phyloP scores from a whole-genome alignment of 495 filamentous ascomycete genomes.

The Hypoxylon fuscum region DNA sequence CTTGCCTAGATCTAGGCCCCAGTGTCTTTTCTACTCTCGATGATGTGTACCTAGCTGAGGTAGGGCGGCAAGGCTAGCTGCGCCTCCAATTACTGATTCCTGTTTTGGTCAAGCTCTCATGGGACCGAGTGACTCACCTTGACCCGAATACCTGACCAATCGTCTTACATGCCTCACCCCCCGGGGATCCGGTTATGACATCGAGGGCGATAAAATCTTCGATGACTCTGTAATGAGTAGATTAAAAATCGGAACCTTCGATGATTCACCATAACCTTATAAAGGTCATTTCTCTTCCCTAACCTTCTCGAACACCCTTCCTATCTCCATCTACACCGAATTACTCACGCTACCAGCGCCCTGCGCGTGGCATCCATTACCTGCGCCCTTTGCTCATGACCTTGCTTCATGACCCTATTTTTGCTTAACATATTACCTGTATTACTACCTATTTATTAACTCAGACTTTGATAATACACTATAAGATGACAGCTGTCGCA shows the following conservation, averaged over 20 bases:
- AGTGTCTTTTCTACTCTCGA: background rate
- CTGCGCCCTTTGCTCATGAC: constrained; percentile 25
- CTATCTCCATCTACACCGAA: constrained; percentile 24
- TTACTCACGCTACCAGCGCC: constrained; percentile 21
- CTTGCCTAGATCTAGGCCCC: constrained; percentile 19
- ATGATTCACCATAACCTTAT: constrained; percentile 37
- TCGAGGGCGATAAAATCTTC: constrained; percentile 2
- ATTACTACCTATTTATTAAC: background rate
- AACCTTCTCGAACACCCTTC: constrained; percentile 18
- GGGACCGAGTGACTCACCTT: constrained; percentile 31
- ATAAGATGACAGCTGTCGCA: constrained; percentile 10
- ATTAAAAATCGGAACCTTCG: background rate
- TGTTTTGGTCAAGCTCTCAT: constrained; percentile 8
- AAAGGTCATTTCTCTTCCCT: constrained; percentile 17
- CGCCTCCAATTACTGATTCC: constrained; percentile 18
- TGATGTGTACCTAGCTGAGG: background rate
- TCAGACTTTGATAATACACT: no score
- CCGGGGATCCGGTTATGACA: constrained; percentile 7
- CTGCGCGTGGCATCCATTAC: constrained; percentile 29
- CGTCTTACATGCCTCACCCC: constrained; percentile 34
- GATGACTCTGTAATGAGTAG: constrained; percentile 21
- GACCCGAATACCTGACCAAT: constrained; percentile 21
- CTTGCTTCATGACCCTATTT: constrained; percentile 16
- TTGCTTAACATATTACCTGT: constrained; percentile 30
- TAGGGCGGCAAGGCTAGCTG: constrained; percentile 20